Evolutionary conservation across 106 monocot species (phyloP).

Genomic region (Dendrobium catenatum): DNA sequence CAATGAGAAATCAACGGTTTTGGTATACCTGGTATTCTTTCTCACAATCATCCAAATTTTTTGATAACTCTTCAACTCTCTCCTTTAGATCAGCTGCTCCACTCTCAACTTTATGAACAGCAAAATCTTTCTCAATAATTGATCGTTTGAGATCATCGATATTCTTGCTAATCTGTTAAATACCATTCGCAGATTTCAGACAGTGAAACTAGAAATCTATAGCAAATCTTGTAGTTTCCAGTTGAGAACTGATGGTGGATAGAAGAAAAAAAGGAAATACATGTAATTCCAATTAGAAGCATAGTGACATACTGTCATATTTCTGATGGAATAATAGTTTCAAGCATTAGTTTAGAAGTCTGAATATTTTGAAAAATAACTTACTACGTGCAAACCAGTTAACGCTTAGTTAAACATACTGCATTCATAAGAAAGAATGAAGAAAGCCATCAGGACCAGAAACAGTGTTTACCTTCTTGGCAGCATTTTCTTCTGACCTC

Average conservation of each 20-base stretch:
- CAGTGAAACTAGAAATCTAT: background rate
- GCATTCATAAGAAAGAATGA: background rate
- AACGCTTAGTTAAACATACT: background rate
- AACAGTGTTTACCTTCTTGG: constrained; percentile 49
- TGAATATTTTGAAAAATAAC: background rate
- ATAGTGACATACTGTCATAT: background rate
- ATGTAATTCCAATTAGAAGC: background rate
- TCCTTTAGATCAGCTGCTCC: constrained; percentile 71
- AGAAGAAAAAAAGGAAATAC: background rate
- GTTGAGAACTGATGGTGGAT: background rate
- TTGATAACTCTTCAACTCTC: constrained; percentile 58
- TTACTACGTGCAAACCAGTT: background rate
- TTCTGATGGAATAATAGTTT: background rate
- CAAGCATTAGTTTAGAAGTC: background rate
- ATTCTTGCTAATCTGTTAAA: constrained; percentile 47
- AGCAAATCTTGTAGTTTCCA: background rate
- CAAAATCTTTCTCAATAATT: constrained; percentile 60
- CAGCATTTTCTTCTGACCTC: constrained; percentile 42
- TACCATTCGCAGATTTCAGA: background rate
- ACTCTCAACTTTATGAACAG: constrained; percentile 58
- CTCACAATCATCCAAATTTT: constrained; percentile 61
- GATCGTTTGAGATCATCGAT: constrained; percentile 77
- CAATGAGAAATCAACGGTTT: background rate
- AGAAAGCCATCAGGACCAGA: constrained; percentile 1
- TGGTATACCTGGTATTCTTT: constrained; percentile 75